Evolutionary conservation across 179 eudicot genomes (phyloP).

Genomic region (Silene noctiflora): DNA sequence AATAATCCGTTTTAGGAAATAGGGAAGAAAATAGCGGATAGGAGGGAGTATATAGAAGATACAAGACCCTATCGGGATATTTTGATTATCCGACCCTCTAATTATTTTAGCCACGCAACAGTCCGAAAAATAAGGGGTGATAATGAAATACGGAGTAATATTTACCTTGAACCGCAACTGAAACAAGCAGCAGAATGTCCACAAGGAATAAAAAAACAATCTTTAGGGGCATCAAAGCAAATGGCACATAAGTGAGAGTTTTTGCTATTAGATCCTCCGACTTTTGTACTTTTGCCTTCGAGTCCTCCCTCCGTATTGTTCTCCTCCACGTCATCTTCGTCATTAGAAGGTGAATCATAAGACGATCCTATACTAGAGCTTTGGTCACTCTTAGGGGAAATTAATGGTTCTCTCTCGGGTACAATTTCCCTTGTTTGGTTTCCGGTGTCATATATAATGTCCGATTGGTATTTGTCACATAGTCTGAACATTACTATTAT

Average conservation of each 20-base stretch:
- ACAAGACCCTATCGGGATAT: too few relatives aligned
- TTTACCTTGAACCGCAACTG: slow-evolving; percentile 72
- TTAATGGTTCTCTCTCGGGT: slow-evolving; percentile 52
- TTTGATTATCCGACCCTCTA: background rate
- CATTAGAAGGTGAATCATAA: slow-evolving; percentile 55
- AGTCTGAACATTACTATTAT: slow-evolving; percentile 34
- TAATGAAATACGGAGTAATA: background rate
- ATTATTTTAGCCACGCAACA: background rate
- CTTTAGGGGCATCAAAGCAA: slow-evolving; percentile 78
- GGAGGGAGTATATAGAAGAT: too few relatives aligned
- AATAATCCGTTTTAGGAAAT: too few relatives aligned
- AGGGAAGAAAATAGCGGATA: too few relatives aligned
- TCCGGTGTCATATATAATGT: slow-evolving; percentile 25
- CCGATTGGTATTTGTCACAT: slow-evolving; percentile 29
- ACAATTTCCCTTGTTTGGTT: slow-evolving; percentile 27
- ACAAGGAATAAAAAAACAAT: slow-evolving; percentile 86
- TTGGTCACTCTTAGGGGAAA: slow-evolving; percentile 58
- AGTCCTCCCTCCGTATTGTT: slow-evolving; percentile 25
- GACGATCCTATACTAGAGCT: slow-evolving; percentile 63
- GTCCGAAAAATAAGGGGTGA: background rate
- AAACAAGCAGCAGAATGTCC: slow-evolving; percentile 90
- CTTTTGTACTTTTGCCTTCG: slow-evolving; percentile 36
- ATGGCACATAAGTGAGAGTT: slow-evolving; percentile 56
- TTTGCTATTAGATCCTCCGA: slow-evolving; percentile 42
- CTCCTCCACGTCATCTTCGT: slow-evolving; percentile 51